phyloP scores from a whole-genome alignment of 2,329 filamentous ascomycete genomes.

The Paecilomyces sp. region DNA sequence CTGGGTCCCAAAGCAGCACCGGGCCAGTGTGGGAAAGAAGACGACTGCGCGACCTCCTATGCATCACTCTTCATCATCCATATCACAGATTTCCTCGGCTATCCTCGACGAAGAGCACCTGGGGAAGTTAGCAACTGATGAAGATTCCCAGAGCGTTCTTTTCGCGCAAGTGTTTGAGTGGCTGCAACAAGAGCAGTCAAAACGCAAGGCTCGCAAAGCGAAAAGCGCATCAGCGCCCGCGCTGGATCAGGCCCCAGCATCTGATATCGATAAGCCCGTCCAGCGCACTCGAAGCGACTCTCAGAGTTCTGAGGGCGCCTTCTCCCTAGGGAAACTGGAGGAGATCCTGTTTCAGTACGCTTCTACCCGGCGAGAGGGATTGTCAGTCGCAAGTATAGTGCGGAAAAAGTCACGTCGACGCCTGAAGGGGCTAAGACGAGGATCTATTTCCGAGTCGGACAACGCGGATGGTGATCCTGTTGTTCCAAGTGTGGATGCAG shows the following conservation, averaged over 20 bases:
- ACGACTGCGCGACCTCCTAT: constrained; percentile 17
- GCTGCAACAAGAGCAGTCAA: constrained; percentile 71
- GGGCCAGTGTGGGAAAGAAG: constrained; percentile 19
- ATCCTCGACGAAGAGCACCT: constrained; percentile 18
- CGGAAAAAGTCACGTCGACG: constrained; percentile 26
- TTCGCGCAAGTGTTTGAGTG: constrained; percentile 73
- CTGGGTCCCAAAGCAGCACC: constrained; percentile 19
- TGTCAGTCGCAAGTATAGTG: constrained; percentile 9
- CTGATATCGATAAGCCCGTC: constrained; percentile 13
- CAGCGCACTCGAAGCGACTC: constrained; percentile 44
- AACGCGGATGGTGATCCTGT: constrained; percentile 70
- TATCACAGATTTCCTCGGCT: constrained; percentile 18
- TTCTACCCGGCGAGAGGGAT: constrained; percentile 20
- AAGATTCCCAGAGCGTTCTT: constrained; percentile 37
- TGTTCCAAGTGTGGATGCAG: constrained; percentile 78
- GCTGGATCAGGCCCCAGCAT: constrained; percentile 4
- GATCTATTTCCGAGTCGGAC: constrained; percentile 75
- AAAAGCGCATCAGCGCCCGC: constrained; percentile 32
- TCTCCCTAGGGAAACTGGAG: constrained; percentile 74
- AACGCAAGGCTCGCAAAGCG: constrained; percentile 52
- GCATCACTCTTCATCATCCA: constrained; percentile 9
- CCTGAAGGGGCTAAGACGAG: constrained; percentile 32
- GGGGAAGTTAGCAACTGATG: constrained; percentile 14
- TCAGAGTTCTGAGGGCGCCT: constrained; percentile 58
- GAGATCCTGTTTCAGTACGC: constrained; percentile 52